Evolutionary conservation across 176 grass and related monocot genomes (phyloP).

Genomic region (Oryza punctata): DNA sequence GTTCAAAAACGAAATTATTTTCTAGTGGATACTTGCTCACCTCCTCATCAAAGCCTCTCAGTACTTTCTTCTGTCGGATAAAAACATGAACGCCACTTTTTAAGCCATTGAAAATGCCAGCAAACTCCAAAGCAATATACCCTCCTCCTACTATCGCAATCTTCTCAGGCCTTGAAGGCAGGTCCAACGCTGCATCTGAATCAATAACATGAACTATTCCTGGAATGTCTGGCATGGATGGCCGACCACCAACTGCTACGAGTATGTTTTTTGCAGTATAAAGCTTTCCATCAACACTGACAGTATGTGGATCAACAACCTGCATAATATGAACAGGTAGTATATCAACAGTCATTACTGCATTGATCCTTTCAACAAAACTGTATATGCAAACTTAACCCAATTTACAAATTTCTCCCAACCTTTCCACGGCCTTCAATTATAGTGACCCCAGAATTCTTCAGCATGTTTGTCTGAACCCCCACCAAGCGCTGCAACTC

Average conservation of each 20-base stretch:
- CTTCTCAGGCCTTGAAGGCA: conserved; percentile 63
- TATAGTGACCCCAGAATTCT: conserved; percentile 67
- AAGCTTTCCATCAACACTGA: conserved; percentile 71
- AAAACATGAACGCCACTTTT: conserved; percentile 84
- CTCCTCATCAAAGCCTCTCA: conserved; percentile 90
- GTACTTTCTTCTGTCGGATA: conserved; percentile 76
- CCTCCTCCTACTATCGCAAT: conserved; percentile 90
- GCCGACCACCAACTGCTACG: conserved; percentile 63
- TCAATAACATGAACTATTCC: conserved; percentile 74
- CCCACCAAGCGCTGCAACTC: conserved; percentile 71
- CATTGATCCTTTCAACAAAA: background rate
- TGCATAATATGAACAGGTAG: conserved; percentile 34
- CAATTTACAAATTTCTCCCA: conserved; percentile 6
- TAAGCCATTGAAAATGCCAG: conserved; percentile 80
- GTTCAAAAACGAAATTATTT: background rate
- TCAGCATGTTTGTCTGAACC: conserved; percentile 70
- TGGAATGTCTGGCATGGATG: conserved; percentile 68
- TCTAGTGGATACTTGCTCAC: conserved; percentile 28
- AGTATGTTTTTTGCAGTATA: conserved; percentile 83
- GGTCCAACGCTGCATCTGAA: conserved; percentile 82
- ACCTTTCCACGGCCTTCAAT: conserved; percentile 89
- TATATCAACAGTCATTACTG: background rate
- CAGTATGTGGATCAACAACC: conserved; percentile 69
- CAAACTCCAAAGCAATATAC: conserved; percentile 88
- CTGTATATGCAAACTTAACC: background rate